Base-by-base conservation (phyloP, 2,329 filamentous ascomycete species). In the Phialophora tarda region DNA sequence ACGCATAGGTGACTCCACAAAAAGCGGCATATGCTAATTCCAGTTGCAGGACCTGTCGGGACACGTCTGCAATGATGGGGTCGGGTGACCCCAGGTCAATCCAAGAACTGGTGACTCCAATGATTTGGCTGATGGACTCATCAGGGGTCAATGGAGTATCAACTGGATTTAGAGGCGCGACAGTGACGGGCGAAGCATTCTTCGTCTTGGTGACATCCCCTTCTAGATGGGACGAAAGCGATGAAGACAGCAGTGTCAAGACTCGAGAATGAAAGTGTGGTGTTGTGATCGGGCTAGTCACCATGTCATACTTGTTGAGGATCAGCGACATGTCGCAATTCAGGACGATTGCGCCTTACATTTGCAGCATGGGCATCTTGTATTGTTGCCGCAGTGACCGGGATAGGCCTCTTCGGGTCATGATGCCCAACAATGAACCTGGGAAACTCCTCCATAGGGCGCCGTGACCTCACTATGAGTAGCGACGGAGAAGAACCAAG, bases 1-100 rank as follows among this genome's bases (percentile, higher is more conserved):
- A 82, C 65, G 98, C 84, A 78, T 91, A 96, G 63, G 89, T 88
- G 56, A 95, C 86, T 41, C 96, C 96, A 75, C 93, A 97, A 79
- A 98, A 99, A 69, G 92, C 93, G 70, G 96, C 95, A 79, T 97
- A 99, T 57, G 92, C 91, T 56, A 98, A 86, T 77, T 99, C 95
- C 47, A 97, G 84, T 76, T 93, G 93, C 69, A 99, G 83, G 6
- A 96, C 91, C 79, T 97, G 94, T 53, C 91, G 88, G 41, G 94
- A 97, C 65, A 98, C 85, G 76, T 91, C 91, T 7, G 92, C 88
- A 69, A 98, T 89, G 69, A 94, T 79, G 6, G 93, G 91, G 77
- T 97, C 90, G 1, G 88, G 81, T 2, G 93, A 96, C 73, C 89
- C 90, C 12, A 98, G 81, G 75, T 98, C 93, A 71, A 97, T 94